Evolutionary conservation across 768 basidiomycete genomes (phyloP), one percentile per base, ranked within the genome.

Genomic region (Lentinula edodes): DNA sequence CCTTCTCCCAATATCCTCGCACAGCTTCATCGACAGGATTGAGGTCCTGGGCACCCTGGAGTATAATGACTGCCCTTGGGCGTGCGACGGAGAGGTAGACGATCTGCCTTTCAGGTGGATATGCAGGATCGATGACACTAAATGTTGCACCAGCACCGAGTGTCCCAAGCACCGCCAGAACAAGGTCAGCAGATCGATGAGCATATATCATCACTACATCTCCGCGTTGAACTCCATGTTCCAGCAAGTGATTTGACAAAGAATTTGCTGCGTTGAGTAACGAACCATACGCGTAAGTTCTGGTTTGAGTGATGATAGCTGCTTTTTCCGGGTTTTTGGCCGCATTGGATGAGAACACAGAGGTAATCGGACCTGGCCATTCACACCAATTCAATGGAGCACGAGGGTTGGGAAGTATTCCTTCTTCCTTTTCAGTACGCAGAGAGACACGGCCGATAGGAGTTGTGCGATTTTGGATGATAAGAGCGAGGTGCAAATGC

Each of bases 141-240:
- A 99, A 98, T 3, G 92, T 95, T 0, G 92, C 96, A 32, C 97
- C 97, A 3, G 91, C 93, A 75, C 98, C 98, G 64, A 98, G 81
- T 39, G 95, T 87, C 23, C 93, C 97, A 89, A 99, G 92, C 7
- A 98, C 94, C 5, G 96, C 95, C 3, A 98, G 91, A 2, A 97
- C 92, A 57, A 99, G 87, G 72, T 99, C 96, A 52, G 98, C 95
- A 66, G 92, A 93, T 38, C 97, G 85, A 68, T 97, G 88, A 2
- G 96, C 96, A 69, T 98, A 99, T 18, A 99, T 90, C 89, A 96
- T 98, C 58, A 98, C 94, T 18, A 98, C 94, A 65, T 99, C 97
- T 69, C 95, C 96, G 38, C 93, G 80, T 72, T 95, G 82, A 4
- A 99, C 76, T 6, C 97, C 97, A 13, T 85, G 85, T 65, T 87